Evolutionary conservation across 805 yeast genomes (phyloP), one percentile per base, ranked within the genome.

Genomic region (Starmerella cellae): DNA sequence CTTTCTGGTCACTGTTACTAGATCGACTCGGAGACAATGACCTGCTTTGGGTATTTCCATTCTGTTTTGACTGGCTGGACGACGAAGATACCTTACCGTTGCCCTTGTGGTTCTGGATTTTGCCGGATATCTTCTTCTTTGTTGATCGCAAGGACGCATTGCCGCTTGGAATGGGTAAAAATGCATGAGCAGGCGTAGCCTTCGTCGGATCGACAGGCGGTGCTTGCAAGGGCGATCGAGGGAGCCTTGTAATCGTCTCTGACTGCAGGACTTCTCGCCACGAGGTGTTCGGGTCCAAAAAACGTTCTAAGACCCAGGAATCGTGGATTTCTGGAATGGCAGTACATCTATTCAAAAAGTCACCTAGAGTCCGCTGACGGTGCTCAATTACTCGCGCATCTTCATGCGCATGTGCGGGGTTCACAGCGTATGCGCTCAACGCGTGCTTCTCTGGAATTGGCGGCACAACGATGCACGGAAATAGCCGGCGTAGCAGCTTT

Each of bases 391-490:
- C 54, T 20, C 54, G 48, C 10, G 55, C 35, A 62, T 67, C 62
- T 56, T 69, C 69, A 38, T 63, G 64, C 13, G 69, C 69, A 43
- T 60, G 65, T 14, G 71, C 60, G 20, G 70, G 69, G 22, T 64
- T 60, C 5, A 64, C 62, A 8, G 70, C 71, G 45, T 66, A 66
- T 36, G 67, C 70, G 21, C 66, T 52, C 49, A 81, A 58, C 14
- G 82, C 69, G 58, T 81, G 88, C 58, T 82, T 82, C 59, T 78
- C 81, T 0, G 98, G 98, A 9, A 91, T 88, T 1, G 97, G 96
- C 5, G 98, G 98, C 4, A 91, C 74, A 3, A 91, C 71, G 3
- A 77, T 58, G 3, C 91, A 75, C 3, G 98, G 96, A 49, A 80
- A 79, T 30, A 82, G 62, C 51, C 79, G 75, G 3, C 76, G 66